phyloP scores from a whole-genome alignment of 2,329 filamentous ascomycete species.

The Cladosporium velox region DNA sequence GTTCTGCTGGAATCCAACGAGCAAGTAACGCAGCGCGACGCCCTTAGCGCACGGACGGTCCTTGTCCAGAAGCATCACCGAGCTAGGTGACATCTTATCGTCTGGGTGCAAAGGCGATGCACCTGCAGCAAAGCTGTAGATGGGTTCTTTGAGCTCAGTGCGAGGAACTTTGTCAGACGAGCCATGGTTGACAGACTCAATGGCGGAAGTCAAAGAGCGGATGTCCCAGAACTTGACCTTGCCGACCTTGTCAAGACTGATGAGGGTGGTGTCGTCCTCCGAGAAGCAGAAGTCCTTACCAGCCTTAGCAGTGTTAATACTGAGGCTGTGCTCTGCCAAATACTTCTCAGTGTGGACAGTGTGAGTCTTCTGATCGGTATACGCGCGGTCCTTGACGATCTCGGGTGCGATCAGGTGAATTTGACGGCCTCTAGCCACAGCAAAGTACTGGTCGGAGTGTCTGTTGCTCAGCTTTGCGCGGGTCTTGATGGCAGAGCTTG shows the following conservation, averaged over 20 bases:
- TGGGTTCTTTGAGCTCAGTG: slow-evolving; percentile 75
- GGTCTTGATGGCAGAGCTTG: slow-evolving; percentile 74
- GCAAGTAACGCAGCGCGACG: slow-evolving; percentile 87
- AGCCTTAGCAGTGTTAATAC: slow-evolving; percentile 95
- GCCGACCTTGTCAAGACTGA: slow-evolving; percentile 94
- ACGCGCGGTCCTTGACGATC: slow-evolving; percentile 53
- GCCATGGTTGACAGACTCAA: slow-evolving; percentile 46
- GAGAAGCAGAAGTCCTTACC: slow-evolving; percentile 98
- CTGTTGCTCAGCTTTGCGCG: slow-evolving; percentile 85
- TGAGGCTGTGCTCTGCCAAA: slow-evolving; percentile 80
- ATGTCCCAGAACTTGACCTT: slow-evolving; percentile 99
- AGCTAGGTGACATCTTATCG: slow-evolving; percentile 96
- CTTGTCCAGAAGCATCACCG: slow-evolving; percentile 94
- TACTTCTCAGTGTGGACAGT: slow-evolving; percentile 85
- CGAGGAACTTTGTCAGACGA: slow-evolving; percentile 47
- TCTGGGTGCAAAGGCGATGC: slow-evolving; percentile 36
- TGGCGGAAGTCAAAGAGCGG: slow-evolving; percentile 66
- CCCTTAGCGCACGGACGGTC: slow-evolving; percentile 88
- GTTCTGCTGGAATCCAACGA: slow-evolving; percentile 98
- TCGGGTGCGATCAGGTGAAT: slow-evolving; percentile 80
- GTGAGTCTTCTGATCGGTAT: slow-evolving; percentile 54
- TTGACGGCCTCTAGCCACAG: slow-evolving; percentile 90
- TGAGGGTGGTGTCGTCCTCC: slow-evolving; percentile 91
- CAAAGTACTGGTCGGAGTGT: slow-evolving; percentile 84
- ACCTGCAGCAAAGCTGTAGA: slow-evolving; percentile 78